These are phyloP conservation scores for Botrytis elliptica DNA, from an alignment of 2,329 filamentous ascomycete genomes.

Conservation along the genomic window DNA sequence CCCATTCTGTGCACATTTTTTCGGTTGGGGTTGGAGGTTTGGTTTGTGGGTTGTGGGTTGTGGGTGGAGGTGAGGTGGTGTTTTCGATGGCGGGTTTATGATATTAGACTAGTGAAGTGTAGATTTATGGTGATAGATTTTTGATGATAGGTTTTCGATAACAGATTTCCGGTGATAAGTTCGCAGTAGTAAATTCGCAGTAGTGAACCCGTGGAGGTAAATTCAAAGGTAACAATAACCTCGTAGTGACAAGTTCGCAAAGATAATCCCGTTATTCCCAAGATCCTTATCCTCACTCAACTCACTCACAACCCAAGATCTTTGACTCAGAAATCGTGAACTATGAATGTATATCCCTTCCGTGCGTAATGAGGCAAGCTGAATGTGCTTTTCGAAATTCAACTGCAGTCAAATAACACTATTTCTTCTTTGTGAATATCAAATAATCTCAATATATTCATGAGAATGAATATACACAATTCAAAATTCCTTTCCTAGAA, in stretches of 20 bases:
- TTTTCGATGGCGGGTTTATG: too few relatives aligned
- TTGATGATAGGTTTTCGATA: too few relatives aligned
- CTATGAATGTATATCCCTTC: too few relatives aligned
- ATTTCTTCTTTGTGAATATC: not conserved
- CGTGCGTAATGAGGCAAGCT: too few relatives aligned
- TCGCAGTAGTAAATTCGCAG: not conserved
- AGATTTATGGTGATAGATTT: too few relatives aligned
- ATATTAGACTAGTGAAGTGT: too few relatives aligned
- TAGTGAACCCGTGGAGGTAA: not conserved
- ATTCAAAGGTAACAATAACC: too few relatives aligned
- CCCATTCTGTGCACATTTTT: not conserved
- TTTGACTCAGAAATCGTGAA: not conserved
- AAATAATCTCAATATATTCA: fast-evolving
- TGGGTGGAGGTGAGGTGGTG: not conserved
- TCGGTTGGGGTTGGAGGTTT: not conserved
- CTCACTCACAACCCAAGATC: not conserved
- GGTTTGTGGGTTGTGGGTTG: not conserved
- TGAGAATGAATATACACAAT: not conserved
- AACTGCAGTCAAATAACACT: not conserved
- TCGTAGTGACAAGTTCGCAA: too few relatives aligned
- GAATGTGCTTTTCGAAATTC: not conserved
- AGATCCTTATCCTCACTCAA: not conserved
- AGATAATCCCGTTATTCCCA: not conserved
- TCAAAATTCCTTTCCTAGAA: too few relatives aligned
- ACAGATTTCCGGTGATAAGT: too few relatives aligned